phyloP scores from a whole-genome alignment of 768 basidiomycete genomes.

The Serendipita vermifera region DNA sequence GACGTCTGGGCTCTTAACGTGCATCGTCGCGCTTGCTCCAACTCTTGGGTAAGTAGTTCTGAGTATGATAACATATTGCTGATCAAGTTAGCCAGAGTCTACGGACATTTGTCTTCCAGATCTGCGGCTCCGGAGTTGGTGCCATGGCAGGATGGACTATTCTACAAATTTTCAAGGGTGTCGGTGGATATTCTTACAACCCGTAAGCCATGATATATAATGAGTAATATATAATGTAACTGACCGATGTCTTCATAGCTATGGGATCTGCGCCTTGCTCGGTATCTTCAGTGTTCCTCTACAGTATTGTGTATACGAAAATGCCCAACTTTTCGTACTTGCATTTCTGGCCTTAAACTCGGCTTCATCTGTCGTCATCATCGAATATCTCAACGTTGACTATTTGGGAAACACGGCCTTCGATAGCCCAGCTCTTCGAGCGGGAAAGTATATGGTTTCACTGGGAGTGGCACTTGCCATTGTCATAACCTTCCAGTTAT shows the following conservation, averaged over 20 bases:
- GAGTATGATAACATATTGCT: no score
- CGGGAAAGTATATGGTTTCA: no score
- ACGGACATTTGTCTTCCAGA: constrained; percentile 22
- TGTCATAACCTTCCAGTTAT: constrained; percentile 18
- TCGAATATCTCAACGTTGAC: constrained; percentile 18
- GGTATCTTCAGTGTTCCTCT: constrained; percentile 15
- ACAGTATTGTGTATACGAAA: constrained; percentile 16
- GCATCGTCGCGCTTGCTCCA: constrained; percentile 22
- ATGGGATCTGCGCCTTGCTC: constrained; percentile 15
- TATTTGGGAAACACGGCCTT: constrained; percentile 15
- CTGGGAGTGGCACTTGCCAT: constrained; percentile 21
- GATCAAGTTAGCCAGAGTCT: constrained; percentile 21
- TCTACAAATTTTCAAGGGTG: constrained; percentile 21
- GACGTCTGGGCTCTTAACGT: constrained; percentile 21
- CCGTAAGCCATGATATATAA: constrained; percentile 15
- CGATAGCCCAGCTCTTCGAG: constrained; percentile 19
- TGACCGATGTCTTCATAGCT: no score
- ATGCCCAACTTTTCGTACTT: constrained; percentile 15
- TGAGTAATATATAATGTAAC: not conserved
- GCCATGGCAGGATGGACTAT: no score
- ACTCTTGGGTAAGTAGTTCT: no score
- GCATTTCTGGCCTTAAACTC: constrained; percentile 17
- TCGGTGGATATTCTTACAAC: constrained; percentile 22
- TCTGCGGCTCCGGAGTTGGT: constrained; percentile 19
- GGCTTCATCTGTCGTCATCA: constrained; percentile 15